A percentile compares a stretch with the other conserved stretches of the same genome.
Conservation (phyloP, 75 land plant genomes). For the Pseudotsuga menziesii region DNA sequence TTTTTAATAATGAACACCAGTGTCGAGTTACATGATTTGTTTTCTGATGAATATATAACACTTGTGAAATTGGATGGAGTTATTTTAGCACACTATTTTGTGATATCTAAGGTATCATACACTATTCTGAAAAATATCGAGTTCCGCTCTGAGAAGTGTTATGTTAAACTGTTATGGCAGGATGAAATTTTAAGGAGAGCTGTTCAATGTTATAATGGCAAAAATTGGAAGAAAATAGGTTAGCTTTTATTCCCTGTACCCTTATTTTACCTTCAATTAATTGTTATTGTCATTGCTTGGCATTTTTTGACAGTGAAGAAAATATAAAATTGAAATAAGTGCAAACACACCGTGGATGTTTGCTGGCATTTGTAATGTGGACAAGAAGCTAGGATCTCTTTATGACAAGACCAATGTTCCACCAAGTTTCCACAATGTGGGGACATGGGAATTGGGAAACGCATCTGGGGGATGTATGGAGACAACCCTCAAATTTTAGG, state of each 20-base stretch:
- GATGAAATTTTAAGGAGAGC: slow-evolving; percentile 68
- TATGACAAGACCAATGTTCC: background rate
- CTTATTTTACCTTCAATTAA: background rate
- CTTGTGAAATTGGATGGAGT: too few species aligned
- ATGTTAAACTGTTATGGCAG: slow-evolving; percentile 23
- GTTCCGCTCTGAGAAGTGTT: background rate
- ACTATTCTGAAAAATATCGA: background rate
- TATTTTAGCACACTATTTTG: background rate
- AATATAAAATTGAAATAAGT: background rate
- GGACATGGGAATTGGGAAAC: too few species aligned
- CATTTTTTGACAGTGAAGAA: background rate
- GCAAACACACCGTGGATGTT: too few species aligned
- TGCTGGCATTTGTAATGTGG: background rate
- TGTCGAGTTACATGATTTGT: too few species aligned
- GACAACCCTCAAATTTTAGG: too few species aligned
- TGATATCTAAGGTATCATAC: slow-evolving; percentile 5
- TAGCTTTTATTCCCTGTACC: background rate
- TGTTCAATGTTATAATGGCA: slow-evolving; percentile 70
- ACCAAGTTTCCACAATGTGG: too few species aligned
- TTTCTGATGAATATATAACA: too few species aligned
- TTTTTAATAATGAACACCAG: too few species aligned
- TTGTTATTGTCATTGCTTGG: background rate
- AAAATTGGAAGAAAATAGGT: slow-evolving; percentile 93
- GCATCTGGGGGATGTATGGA: too few species aligned
- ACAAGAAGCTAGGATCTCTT: background rate